Evolutionary conservation across 75 land plant genomes (phyloP).

Genomic region (Pinus albicaulis): DNA sequence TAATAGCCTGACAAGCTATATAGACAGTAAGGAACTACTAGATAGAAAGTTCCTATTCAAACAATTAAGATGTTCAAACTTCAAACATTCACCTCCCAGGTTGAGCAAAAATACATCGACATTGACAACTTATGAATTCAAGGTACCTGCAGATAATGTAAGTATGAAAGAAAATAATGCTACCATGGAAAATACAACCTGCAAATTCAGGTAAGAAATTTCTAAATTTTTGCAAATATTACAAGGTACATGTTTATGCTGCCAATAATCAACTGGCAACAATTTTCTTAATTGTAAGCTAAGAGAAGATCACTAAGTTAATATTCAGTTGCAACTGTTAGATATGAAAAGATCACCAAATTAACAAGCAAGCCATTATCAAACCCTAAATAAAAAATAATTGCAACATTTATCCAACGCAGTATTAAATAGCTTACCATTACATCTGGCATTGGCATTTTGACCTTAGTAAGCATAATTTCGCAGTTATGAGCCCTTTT

Average conservation of each 20-base stretch:
- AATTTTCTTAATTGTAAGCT: background rate
- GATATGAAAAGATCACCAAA: background rate
- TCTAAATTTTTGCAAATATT: background rate
- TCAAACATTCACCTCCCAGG: background rate
- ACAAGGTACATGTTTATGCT: background rate
- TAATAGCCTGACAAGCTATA: background rate
- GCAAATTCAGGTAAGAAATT: background rate
- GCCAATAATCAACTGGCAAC: background rate
- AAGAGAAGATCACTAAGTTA: background rate
- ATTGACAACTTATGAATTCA: conserved; percentile 1
- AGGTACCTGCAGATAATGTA: background rate
- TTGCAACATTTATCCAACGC: background rate
- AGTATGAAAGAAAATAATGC: background rate
- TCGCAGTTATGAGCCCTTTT: conserved; percentile 77
- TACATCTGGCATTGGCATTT: conserved; percentile 75
- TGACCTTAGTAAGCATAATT: conserved; percentile 85
- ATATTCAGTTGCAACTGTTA: too few relatives aligned
- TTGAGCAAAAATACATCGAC: background rate
- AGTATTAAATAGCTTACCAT: conserved; percentile 44
- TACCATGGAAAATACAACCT: background rate
- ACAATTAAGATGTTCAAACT: too few relatives aligned
- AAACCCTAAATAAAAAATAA: background rate
- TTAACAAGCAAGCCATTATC: background rate
- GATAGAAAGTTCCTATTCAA: background rate
- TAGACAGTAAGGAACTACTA: background rate